Conservation (phyloP, 371 early-diverging fungal species). For the Mortierella sp. region DNA sequence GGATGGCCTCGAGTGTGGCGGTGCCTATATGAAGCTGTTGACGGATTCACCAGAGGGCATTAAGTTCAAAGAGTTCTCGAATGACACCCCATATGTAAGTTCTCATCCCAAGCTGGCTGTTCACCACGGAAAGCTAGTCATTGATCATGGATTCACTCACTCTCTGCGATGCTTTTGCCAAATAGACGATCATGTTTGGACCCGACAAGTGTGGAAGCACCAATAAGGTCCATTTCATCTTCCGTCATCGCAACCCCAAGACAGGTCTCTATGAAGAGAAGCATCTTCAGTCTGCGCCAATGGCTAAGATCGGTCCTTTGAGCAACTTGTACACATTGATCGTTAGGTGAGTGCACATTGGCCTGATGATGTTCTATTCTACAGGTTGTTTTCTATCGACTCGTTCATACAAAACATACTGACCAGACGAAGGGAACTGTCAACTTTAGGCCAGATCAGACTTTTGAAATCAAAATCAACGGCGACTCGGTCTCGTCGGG, state of each 20-base stretch:
- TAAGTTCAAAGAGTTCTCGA: constrained; percentile 61
- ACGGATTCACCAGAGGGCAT: constrained; percentile 57
- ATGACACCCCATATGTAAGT: constrained; percentile 50
- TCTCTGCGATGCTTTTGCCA: background rate
- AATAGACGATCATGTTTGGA: constrained; percentile 89
- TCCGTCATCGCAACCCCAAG: constrained; percentile 90
- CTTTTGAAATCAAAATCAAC: constrained; percentile 87
- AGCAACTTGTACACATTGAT: constrained; percentile 93
- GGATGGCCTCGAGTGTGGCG: constrained; percentile 94
- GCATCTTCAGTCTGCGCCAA: constrained; percentile 63
- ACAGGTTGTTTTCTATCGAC: background rate
- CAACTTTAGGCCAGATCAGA: constrained; percentile 81
- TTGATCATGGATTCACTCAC: background rate
- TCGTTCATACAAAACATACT: too few species aligned
- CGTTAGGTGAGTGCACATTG: constrained; percentile 61
- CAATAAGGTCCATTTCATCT: constrained; percentile 97
- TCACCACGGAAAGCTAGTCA: background rate
- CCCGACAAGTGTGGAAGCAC: constrained; percentile 96
- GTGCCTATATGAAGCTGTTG: constrained; percentile 94
- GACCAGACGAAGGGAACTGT: background rate
- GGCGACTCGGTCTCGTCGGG: constrained; percentile 77
- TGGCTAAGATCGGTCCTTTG: constrained; percentile 72
- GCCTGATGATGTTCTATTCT: background rate
- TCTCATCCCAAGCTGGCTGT: too few species aligned
- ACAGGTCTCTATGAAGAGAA: constrained; percentile 82